These are phyloP conservation scores for Tolypocladium ophioglossoides DNA, from an alignment of 2,329 filamentous ascomycete species.

Conservation along the genomic window DNA sequence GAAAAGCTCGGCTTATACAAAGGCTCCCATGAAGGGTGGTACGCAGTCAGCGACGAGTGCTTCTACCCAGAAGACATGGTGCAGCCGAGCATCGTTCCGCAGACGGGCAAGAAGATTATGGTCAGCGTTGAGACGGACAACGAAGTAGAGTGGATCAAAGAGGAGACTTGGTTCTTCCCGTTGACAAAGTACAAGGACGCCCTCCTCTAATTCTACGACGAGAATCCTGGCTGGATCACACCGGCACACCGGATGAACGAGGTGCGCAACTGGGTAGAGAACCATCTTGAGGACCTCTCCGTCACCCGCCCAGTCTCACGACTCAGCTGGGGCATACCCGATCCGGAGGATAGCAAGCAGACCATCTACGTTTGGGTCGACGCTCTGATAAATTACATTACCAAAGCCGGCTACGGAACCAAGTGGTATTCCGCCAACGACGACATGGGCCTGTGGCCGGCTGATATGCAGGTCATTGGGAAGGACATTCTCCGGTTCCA, in stretches of 20 bases:
- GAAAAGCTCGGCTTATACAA: slow-evolving; percentile 73
- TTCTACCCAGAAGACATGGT: slow-evolving; percentile 78
- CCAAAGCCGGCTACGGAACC: slow-evolving; percentile 63
- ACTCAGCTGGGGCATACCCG: slow-evolving; percentile 78
- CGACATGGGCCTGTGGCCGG: slow-evolving; percentile 65
- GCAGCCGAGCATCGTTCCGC: slow-evolving; percentile 62
- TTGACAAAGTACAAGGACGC: slow-evolving; percentile 72
- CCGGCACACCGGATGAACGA: slow-evolving; percentile 66
- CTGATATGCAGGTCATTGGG: slow-evolving; percentile 83
- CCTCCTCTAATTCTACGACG: slow-evolving; percentile 67
- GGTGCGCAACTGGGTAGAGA: slow-evolving; percentile 64
- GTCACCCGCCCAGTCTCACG: slow-evolving; percentile 73
- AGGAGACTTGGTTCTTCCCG: slow-evolving; percentile 91
- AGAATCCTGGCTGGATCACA: slow-evolving; percentile 68
- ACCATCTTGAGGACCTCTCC: slow-evolving; percentile 76
- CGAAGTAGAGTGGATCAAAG: slow-evolving; percentile 88
- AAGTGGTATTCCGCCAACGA: slow-evolving; percentile 56
- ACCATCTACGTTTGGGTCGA: slow-evolving; percentile 99
- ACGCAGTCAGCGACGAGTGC: slow-evolving; percentile 91
- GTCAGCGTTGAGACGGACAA: slow-evolving; percentile 79
- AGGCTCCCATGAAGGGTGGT: slow-evolving; percentile 87
- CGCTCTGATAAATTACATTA: slow-evolving; percentile 88
- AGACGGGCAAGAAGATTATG: slow-evolving; percentile 75
- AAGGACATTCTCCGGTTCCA: slow-evolving; percentile 97
- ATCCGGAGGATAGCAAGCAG: slow-evolving; percentile 73